These are phyloP conservation scores for Jatropha podagrica DNA, from an alignment of 441 rosid genomes.

Conservation along the genomic window DNA sequence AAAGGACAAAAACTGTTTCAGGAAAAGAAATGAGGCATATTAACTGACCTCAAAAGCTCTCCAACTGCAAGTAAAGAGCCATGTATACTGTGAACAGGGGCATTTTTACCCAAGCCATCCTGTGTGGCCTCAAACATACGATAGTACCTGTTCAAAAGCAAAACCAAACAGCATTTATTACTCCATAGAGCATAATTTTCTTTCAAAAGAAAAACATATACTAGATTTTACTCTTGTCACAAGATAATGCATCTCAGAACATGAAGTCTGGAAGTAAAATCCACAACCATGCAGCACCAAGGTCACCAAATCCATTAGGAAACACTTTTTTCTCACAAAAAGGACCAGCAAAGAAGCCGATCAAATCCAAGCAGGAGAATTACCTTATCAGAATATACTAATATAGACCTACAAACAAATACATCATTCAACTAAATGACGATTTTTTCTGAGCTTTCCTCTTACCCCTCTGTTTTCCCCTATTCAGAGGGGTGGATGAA, in stretches of 20 bases:
- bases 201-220: background rate
- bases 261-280: background rate
- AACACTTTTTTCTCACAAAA: background rate
- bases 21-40: background rate
- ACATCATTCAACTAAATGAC: background rate
- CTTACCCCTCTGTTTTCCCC: background rate
- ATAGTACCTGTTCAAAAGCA: constrained; percentile 68
- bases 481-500: background rate
- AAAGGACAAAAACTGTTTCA: background rate
- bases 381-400: background rate
- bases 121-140: constrained; percentile 99
- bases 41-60: constrained; percentile 85
- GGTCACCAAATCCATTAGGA: background rate
- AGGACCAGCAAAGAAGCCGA: background rate
- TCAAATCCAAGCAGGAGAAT: background rate
- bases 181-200: background rate
- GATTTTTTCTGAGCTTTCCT: background rate
- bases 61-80: constrained; percentile 99
- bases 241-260: background rate
- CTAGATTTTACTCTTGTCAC: background rate
- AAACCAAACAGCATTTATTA: constrained; percentile 4
- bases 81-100: constrained; percentile 98
- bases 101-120: constrained; percentile 94
- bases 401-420: background rate
- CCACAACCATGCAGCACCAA: background rate